A percentile compares a stretch with the other conserved stretches of the same genome.
Conservation (phyloP, 768 basidiomycete genomes). For the Rubroboletus satanas region DNA sequence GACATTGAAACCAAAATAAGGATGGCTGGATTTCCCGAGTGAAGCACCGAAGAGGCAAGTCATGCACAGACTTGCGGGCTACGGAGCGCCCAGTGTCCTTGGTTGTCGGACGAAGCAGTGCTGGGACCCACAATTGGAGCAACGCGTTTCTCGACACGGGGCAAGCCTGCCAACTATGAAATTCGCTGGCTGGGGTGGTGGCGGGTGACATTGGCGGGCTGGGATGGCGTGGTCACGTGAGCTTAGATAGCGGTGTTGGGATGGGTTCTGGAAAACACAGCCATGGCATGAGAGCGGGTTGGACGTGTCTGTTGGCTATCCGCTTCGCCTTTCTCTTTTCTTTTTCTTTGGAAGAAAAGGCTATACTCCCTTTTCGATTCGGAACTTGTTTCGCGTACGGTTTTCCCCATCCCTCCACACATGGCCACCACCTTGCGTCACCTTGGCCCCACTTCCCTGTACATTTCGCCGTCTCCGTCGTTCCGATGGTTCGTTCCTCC, state of each 20-base stretch:
- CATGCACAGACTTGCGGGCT: neutral
- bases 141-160: neutral
- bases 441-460: neutral
- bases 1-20: neutral
- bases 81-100: constrained; percentile 20
- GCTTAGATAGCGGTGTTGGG: constrained; percentile 2
- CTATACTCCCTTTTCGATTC: constrained; percentile 11
- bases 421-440: neutral
- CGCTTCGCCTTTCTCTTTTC: neutral
- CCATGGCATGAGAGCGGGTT: neutral
- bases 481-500: neutral
- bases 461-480: constrained; percentile 2
- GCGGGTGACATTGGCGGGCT: neutral
- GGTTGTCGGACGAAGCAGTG: constrained; percentile 15
- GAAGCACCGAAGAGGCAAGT: neutral
- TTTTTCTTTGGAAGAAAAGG: constrained; percentile 1
- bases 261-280: constrained; percentile 18
- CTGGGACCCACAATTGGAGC: neutral
- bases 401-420: neutral
- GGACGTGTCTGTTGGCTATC: neutral
- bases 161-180: constrained; percentile 1
- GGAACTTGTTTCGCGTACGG: neutral
- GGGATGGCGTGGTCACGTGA: constrained; percentile 13
- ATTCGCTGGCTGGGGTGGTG: neutral
- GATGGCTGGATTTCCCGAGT: neutral